Evolutionary conservation across 176 grass and related monocot genomes (phyloP), one percentile per base, ranked within the genome.

Genomic region (Carex scoparia): DNA sequence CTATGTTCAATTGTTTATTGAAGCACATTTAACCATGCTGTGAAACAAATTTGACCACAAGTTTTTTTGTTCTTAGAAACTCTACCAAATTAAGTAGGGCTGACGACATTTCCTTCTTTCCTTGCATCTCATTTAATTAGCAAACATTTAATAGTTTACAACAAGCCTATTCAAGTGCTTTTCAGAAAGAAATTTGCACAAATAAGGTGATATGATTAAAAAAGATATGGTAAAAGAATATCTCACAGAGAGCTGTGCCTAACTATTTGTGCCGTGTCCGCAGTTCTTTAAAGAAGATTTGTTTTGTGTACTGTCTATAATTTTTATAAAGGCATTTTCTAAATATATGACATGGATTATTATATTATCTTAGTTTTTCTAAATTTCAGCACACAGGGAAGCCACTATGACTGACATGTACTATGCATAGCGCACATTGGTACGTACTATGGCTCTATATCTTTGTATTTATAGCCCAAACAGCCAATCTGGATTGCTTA

Each of bases 231-330:
- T 35, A 35, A 35, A 35, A 35, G 33, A 35, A 35, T 35, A 35
- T 35, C 1, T 35, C 33, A 35, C 1, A 35, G 95, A 93, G 88
- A 93, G 93, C 93, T 3, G 56, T 98, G 31, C 92, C 95, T 16
- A 91, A 93, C 65, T 98, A 98, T 86, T 88, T 98, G 84, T 92
- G 92, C 15, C 95, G 95, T 86, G 95, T 94, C 83, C 94, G 91
- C 86, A 93, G 84, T 92, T 91, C 91, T 61, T 73, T 98, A 62
- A 98, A 93, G 87, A 98, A 98, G 95, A 91, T 94, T 49, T 13
- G 35, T 35, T 78, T 60, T 7, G 33, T 88, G 42, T 13, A 23
- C n/a, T 74, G 7, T 73, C 13, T 35, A 1, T 65, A 76, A 75
- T 81, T 3, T 30, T 81, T 82, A 37, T 56, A 12, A 42, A 84